These are phyloP conservation scores for Stagonosporopsis chrysanthemi DNA, from an alignment of 2,329 filamentous ascomycete genomes.

Conservation along the genomic window DNA sequence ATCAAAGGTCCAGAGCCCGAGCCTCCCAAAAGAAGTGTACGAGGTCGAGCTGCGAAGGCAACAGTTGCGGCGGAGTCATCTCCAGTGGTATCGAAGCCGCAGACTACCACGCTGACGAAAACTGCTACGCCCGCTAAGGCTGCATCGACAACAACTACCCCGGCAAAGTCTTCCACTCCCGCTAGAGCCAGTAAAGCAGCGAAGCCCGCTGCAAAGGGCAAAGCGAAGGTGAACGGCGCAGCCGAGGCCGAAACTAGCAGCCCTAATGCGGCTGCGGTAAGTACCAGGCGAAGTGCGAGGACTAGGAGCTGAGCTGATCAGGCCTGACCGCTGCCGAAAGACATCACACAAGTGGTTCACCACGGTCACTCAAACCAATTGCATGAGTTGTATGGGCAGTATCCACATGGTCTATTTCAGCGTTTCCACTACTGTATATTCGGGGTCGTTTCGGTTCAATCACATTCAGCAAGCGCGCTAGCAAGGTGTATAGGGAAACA, in stretches of 20 bases:
- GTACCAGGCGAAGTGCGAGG: slow-evolving; percentile 10
- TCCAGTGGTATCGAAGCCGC: slow-evolving; percentile 27
- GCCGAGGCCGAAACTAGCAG: neutral
- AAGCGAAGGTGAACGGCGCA: slow-evolving; percentile 20
- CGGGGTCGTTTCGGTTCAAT: neutral
- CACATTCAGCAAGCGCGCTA: neutral
- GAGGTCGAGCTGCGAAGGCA: slow-evolving; percentile 27
- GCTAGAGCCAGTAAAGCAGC: slow-evolving; percentile 14
- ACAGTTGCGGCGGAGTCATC: slow-evolving; percentile 27
- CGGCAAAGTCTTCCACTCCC: no score
- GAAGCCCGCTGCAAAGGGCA: slow-evolving; percentile 26
- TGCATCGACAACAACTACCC: no score
- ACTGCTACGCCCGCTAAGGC: slow-evolving; percentile 1
- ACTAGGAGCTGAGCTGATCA: slow-evolving; percentile 2
- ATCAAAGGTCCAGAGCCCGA: slow-evolving; percentile 23
- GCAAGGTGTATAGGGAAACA: neutral
- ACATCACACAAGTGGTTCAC: neutral
- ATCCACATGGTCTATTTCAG: neutral
- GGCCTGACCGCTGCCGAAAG: neutral
- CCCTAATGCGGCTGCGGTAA: neutral
- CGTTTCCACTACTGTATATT: slow-evolving; percentile 1
- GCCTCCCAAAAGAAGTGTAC: slow-evolving; percentile 26
- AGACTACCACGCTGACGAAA: slow-evolving; percentile 27
- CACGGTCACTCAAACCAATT: neutral
- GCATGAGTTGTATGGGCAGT: neutral